Evolutionary conservation across 1,284 basidiomycete species (phyloP), one percentile per base, ranked within the genome.

Genomic region (Ustilago loliicola): DNA sequence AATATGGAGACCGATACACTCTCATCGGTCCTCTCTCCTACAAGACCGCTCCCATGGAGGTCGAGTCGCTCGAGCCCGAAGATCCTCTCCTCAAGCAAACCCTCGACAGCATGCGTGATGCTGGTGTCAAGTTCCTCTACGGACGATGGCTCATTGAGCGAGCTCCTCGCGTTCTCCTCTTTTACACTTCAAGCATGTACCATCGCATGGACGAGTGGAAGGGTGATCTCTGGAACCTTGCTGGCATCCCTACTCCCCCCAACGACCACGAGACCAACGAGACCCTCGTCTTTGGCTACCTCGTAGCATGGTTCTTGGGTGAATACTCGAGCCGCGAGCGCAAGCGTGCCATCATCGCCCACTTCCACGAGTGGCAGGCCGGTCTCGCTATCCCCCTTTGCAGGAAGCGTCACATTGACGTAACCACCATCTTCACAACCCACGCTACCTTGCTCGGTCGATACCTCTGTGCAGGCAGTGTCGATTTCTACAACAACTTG

Each of bases 361-460:
- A 98, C 88, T 98, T 99, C 89, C 96, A 99, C 88, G 96, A 99
- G 88, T 99, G 96, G 96, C 96, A 98, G 87, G 96, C 95, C 7
- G 96, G 96, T 66, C 91, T 98, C 47, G 95, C 96, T 32, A 98
- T 99, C 72, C 95, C 96, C 2, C 91, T 99, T 23, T 96, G 94
- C 88, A 90, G 96, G 79, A 98, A 98, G 88, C 91, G 96, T 66
- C 95, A 97, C 86, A 93, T 99, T 86, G 96, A 98, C 88, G 92
- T 98, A 73, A 98, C 96, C 51, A 98, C 96, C 85, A 94, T 99
- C 82, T 88, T 88, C 88, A 98, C 96, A 29, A 98, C 96, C 48
- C 96, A 98, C 87, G 96, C 96, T n/a, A 99, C 96, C 4, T 91
- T 99, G 27, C 93, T 99, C 63, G 96, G 96, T 25, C 94, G 96